These are phyloP conservation scores for Penicillium maclennaniae DNA, from an alignment of 495 filamentous ascomycete genomes.

Conservation along the genomic window DNA sequence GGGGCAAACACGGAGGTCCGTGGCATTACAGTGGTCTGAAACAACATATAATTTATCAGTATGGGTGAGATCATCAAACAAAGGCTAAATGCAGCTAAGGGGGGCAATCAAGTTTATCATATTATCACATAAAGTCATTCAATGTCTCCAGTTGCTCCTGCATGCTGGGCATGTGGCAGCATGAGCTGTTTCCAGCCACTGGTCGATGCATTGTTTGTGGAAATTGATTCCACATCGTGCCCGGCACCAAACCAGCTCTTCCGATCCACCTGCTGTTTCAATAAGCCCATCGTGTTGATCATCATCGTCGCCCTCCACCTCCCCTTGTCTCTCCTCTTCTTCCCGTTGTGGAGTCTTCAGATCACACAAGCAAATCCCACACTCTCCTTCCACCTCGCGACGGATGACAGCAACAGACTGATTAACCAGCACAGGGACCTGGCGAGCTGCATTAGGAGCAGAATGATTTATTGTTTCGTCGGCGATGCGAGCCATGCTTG, in stretches of 20 bases:
- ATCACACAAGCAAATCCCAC: conserved; percentile 59
- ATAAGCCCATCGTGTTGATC: background rate
- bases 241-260: conserved; percentile 58
- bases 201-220: conserved; percentile 61
- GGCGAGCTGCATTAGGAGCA: background rate
- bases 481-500: background rate
- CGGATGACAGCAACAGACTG: conserved; percentile 26
- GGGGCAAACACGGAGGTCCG: background rate
- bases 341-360: background rate
- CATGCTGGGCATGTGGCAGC: conserved; percentile 17
- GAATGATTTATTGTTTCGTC: background rate
- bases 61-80: background rate
- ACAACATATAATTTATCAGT: background rate
- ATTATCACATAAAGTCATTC: background rate
- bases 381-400: conserved; percentile 60
- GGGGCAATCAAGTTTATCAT: background rate
- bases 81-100: background rate
- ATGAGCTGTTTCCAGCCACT: conserved; percentile 47
- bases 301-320: background rate
- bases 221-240: conserved; percentile 69
- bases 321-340: background rate
- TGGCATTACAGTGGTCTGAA: background rate
- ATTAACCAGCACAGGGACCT: background rate
- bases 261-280: conserved; percentile 22
- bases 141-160: conserved; percentile 7